These are phyloP conservation scores for Periconia sp. DNA, from an alignment of 2,329 filamentous ascomycete genomes.

Conservation along the genomic window DNA sequence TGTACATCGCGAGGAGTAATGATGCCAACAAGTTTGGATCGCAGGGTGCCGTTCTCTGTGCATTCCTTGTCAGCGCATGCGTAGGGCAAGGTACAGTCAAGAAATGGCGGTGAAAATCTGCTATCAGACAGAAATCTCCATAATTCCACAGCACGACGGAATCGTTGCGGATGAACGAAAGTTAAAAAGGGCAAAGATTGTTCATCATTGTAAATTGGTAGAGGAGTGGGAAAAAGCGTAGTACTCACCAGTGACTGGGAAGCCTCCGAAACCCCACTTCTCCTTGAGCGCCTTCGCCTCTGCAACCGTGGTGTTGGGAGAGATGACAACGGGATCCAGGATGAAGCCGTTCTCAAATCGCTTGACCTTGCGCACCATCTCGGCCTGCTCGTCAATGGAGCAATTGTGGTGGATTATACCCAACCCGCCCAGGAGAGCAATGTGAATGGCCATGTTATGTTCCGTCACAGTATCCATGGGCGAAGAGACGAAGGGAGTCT, in stretches of 20 bases:
- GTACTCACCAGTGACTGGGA: conserved; percentile 92
- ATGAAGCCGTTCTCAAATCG: conserved; percentile 99
- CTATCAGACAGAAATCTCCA: conserved; percentile 62
- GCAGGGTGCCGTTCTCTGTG: conserved; percentile 86
- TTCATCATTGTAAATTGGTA: conserved; percentile 74
- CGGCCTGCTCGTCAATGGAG: conserved; percentile 93
- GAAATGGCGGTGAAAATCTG: conserved; percentile 11
- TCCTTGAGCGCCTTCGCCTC: conserved; percentile 93
- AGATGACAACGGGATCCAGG: conserved; percentile 90
- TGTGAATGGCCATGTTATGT: conserved; percentile 99
- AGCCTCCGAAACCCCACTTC: conserved; percentile 98
- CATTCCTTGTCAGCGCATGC: conserved; percentile 27
- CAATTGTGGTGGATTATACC: conserved; percentile 99
- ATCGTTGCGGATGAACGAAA: conserved; percentile 99
- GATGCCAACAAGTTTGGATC: conserved; percentile 95
- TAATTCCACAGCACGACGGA: conserved; percentile 89
- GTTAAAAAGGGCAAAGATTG: conserved; percentile 81
- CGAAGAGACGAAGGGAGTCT: conserved; percentile 95
- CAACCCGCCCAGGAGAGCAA: conserved; percentile 84
- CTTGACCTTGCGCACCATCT: conserved; percentile 99
- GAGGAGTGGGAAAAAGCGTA: conserved; percentile 15
- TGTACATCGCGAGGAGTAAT: conserved; percentile 98
- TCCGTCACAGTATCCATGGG: conserved; percentile 99
- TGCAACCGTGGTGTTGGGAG: conserved; percentile 82
- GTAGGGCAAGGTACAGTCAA: conserved; percentile 4